phyloP scores from a whole-genome alignment of 768 basidiomycete species.

The Tricholoma saponaceum region DNA sequence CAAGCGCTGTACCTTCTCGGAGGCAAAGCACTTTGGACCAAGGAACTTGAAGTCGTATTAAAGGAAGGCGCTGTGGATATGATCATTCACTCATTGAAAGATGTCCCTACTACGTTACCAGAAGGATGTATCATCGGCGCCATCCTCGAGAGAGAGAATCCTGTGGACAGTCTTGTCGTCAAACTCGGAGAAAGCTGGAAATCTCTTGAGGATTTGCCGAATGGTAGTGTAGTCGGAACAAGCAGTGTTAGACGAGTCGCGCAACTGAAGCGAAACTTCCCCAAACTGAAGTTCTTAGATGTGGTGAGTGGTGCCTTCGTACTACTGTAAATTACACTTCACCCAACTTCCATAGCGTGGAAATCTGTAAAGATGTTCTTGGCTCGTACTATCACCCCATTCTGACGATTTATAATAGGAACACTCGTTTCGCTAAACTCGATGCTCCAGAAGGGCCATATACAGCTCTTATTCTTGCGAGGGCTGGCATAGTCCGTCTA shows the following conservation, averaged over 20 bases:
- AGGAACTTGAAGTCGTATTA: slow-evolving; percentile 88
- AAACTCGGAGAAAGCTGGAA: slow-evolving; percentile 68
- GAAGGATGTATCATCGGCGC: slow-evolving; percentile 83
- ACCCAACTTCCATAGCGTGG: slow-evolving; percentile 52
- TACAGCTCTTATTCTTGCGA: slow-evolving; percentile 88
- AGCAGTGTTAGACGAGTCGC: slow-evolving; percentile 92
- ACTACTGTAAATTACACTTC: background rate
- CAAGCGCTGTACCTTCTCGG: slow-evolving; percentile 84
- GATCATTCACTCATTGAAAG: slow-evolving; percentile 91
- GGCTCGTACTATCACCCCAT: slow-evolving; percentile 7
- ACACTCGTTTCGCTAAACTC: slow-evolving; percentile 88
- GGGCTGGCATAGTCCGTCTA: slow-evolving; percentile 84
- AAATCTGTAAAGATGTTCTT: slow-evolving; percentile 62
- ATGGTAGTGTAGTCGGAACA: slow-evolving; percentile 90
- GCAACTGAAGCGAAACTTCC: slow-evolving; percentile 77
- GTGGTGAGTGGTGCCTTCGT: slow-evolving; percentile 56
- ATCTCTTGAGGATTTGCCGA: slow-evolving; percentile 76
- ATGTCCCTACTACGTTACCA: slow-evolving; percentile 86
- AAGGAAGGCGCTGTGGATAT: slow-evolving; percentile 74
- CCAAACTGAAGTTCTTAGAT: slow-evolving; percentile 76
- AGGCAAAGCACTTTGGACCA: slow-evolving; percentile 94
- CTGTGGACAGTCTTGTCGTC: slow-evolving; percentile 84
- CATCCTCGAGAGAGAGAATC: slow-evolving; percentile 83
- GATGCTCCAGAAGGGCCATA: slow-evolving; percentile 80
- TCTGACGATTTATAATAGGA: slow-evolving; percentile 37